These are phyloP conservation scores for Rhynchospora pubera DNA, from an alignment of 176 grass and related monocot genomes.

Conservation along the genomic window DNA sequence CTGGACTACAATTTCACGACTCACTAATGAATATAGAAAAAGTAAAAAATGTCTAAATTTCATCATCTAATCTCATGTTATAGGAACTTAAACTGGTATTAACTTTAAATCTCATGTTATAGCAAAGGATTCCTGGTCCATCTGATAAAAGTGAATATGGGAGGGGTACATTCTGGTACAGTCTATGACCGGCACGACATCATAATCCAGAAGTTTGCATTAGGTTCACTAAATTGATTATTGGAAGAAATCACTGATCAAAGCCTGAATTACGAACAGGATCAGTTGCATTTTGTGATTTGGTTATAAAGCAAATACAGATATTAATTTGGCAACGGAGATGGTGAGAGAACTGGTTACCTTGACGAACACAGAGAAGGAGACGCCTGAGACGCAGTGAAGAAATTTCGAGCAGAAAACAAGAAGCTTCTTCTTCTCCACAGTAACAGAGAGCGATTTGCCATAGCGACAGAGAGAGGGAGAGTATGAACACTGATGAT, in stretches of 20 bases:
- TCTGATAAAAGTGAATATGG: background rate
- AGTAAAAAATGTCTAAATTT: background rate
- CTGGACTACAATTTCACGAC: background rate
- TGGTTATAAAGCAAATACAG: background rate
- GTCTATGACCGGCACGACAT: too few relatives aligned
- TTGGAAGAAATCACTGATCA: background rate
- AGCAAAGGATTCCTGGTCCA: background rate
- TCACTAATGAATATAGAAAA: background rate
- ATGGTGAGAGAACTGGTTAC: background rate
- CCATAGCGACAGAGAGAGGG: background rate
- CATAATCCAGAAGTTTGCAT: background rate
- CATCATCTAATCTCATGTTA: background rate
- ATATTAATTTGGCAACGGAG: background rate
- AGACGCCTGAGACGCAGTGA: background rate
- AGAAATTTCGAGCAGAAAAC: background rate
- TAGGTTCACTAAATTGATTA: background rate
- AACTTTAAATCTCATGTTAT: background rate
- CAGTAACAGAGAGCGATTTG: constrained; percentile 5
- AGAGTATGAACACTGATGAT: background rate
- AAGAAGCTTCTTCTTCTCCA: constrained; percentile 1
- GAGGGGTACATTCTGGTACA: background rate
- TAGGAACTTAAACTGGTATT: background rate
- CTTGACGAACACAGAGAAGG: background rate
- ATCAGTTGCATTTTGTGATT: background rate
- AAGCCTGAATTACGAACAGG: background rate